phyloP scores from a whole-genome alignment of 805 yeast species.

The Candida hungchunana region DNA sequence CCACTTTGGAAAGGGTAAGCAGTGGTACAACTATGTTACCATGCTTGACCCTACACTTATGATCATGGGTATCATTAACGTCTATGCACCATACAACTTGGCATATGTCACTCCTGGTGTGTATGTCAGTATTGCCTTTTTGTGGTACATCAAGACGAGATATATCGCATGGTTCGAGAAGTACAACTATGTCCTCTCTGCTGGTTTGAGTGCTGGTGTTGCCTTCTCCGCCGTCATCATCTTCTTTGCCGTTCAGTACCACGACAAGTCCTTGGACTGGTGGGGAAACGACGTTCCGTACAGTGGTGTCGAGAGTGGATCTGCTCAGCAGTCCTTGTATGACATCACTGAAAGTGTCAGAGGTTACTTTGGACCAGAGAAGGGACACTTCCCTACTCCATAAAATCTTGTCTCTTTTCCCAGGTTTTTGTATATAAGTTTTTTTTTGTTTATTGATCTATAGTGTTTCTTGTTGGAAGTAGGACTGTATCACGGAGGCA shows the following conservation, averaged over 20 bases:
- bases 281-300: conserved; percentile 56
- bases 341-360: conserved; percentile 9
- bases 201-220: conserved; percentile 56
- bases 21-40: conserved; percentile 8
- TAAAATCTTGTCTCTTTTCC: too few relatives aligned
- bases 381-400: conserved; percentile 17
- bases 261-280: conserved; percentile 45
- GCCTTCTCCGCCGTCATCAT: conserved; percentile 49
- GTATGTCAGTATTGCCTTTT: conserved; percentile 37
- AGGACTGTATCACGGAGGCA: too few relatives aligned
- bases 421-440: too few relatives aligned
- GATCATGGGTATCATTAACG: conserved; percentile 44
- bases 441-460: too few relatives aligned
- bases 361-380: conserved; percentile 22
- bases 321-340: conserved; percentile 19
- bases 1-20: conserved; percentile 20
- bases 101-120: conserved; percentile 31
- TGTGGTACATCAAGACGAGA: conserved; percentile 38
- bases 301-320: conserved; percentile 35
- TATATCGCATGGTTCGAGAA: conserved; percentile 49
- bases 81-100: conserved; percentile 46
- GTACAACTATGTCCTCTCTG: conserved; percentile 47
- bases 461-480: too few relatives aligned
- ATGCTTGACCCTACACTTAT: conserved; percentile 46
- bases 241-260: conserved; percentile 48